Conservation (phyloP, 495 filamentous ascomycete genomes). For the Chaetomium fimeti region DNA sequence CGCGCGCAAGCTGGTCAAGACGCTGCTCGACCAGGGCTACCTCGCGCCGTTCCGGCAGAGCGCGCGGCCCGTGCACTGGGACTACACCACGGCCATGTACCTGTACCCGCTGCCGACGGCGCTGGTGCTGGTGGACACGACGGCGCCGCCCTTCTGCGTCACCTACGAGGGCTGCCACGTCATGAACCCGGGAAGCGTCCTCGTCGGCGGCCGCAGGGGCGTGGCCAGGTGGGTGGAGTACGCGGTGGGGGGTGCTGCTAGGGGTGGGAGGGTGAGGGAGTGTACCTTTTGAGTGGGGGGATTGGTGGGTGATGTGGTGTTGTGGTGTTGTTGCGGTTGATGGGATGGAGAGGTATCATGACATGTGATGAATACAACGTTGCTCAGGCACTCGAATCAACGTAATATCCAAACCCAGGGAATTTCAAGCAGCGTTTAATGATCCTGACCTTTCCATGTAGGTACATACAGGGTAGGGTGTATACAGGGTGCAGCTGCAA, state of each 20-base stretch:
- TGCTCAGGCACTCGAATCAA: too few species aligned
- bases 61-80: constrained; percentile 81
- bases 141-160: constrained; percentile 74
- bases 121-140: constrained; percentile 76
- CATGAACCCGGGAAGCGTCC: constrained; percentile 82
- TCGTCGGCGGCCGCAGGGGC: constrained; percentile 60
- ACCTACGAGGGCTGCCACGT: constrained; percentile 95
- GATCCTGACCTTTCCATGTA: too few species aligned
- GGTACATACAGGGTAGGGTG: too few species aligned
- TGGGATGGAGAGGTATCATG: not conserved
- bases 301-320: not conserved
- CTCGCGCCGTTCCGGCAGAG: constrained; percentile 79
- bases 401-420: too few species aligned
- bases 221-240: constrained; percentile 84
- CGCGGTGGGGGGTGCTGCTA: constrained; percentile 59
- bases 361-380: too few species aligned
- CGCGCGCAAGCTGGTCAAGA: constrained; percentile 85
- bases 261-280: constrained; percentile 47
- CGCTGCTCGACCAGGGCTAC: constrained; percentile 87
- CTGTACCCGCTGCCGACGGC: constrained; percentile 87
- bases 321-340: not conserved
- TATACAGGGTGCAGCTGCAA: too few species aligned
- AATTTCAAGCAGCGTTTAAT: too few species aligned
- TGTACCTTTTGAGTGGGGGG: constrained; percentile 40
- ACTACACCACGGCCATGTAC: constrained; percentile 66